Conservation (phyloP, 1,284 basidiomycete species). For the Rhodotorula sp. region DNA sequence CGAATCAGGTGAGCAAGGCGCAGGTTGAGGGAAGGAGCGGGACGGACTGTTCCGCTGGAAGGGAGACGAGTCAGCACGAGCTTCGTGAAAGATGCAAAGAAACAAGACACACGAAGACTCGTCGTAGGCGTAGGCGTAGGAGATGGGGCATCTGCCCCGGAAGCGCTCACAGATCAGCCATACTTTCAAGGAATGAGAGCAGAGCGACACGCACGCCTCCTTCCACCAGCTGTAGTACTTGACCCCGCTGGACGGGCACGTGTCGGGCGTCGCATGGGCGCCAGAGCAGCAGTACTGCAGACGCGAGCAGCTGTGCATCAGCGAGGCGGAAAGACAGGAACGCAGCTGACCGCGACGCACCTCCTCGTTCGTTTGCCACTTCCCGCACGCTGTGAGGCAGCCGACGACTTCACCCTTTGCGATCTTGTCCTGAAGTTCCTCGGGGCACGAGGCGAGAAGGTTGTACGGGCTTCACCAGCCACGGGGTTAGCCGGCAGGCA, state of each 20-base stretch:
- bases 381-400: conserved; percentile 5
- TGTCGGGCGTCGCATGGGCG: not conserved
- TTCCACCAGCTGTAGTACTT: conserved; percentile 10
- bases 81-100: too few relatives aligned
- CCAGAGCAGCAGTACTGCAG: conserved; percentile 22
- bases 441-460: conserved; percentile 9
- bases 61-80: not conserved
- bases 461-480: conserved; percentile 8
- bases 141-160: not conserved
- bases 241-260: conserved; percentile 7
- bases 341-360: not conserved
- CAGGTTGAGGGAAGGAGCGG: not conserved
- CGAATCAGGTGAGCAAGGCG: not conserved
- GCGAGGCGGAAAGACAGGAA: not conserved
- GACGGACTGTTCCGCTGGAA: not conserved
- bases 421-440: conserved; percentile 5
- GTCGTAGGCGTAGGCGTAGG: conserved; percentile 23
- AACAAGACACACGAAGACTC: conserved; percentile 1
- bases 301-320: not conserved
- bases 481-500: too few relatives aligned
- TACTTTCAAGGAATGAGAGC: too few relatives aligned
- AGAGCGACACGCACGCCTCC: not conserved
- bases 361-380: not conserved
- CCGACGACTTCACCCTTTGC: conserved; percentile 8
- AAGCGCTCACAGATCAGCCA: not conserved